Base-by-base conservation (phyloP, 805 yeast species). In the Pachysolen tannophilus region DNA sequence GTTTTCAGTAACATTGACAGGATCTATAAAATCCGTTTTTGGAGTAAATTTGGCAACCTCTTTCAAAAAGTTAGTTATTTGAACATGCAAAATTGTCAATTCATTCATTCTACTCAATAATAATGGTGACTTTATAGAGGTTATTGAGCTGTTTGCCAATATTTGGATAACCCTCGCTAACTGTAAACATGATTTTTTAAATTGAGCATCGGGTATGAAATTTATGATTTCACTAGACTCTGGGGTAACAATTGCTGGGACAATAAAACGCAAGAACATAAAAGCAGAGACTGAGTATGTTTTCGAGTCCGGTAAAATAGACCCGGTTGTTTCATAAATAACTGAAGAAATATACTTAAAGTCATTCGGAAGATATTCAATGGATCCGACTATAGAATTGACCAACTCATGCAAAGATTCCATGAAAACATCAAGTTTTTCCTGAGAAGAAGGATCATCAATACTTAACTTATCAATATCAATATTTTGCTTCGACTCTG, bases 171-270 rank as follows among this genome's bases (percentile, higher is more conserved):
- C 78, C 47, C 86, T 84, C 2, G 95, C 95, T 23, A 88, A 55
- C 37, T 83, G 77, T 41, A 88, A 75, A 33, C 84, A 67, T 0
- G 85, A 72, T 43, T 95, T 68, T 42, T 86, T 58, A 31, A 53
- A 45, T 7, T 38, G 42, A n/a, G 38, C 29, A n/a, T 41, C 35
- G 4, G 48, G 39, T 8, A 32, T 24, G 2, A 34, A 25, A 8
- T 42, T 19, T 2, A 47, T 38, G 31, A 59, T 51, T 17, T 47
- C 48, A 24, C 47, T 67, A 6, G 79, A 66, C 38, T 84, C 94
- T 0, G 97, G 97, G 23, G 86, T 77, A 10, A 88, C 88, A 46
- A 88, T 78, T 0, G 95, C 94, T 9, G 97, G 97, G 52, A 94
- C 82, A 41, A 82, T 68, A 42, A 81, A 75, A 38, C 95, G 61